These are phyloP conservation scores for Lagenaria siceraria DNA, from an alignment of 306 rosid species.

Conservation along the genomic window DNA sequence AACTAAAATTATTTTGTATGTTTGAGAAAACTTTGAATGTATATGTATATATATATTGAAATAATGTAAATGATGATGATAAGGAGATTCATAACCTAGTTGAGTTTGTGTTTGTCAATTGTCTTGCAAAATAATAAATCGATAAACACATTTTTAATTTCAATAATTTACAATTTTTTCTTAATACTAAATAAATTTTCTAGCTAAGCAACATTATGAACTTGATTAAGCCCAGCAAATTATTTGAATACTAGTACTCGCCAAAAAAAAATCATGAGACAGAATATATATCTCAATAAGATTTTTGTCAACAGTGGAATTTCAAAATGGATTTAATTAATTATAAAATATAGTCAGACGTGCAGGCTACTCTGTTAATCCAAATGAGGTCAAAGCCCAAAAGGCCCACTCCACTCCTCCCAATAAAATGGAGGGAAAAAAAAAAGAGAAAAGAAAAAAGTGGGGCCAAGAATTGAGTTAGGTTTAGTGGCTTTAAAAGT, in stretches of 20 bases:
- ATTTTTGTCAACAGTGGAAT: background rate
- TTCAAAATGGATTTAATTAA: background rate
- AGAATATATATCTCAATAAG: background rate
- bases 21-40: too few species aligned
- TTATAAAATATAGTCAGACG: slow-evolving; percentile 10
- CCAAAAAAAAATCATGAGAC: background rate
- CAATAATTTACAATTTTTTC: too few species aligned
- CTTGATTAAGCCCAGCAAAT: background rate
- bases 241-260: background rate
- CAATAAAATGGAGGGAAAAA: background rate
- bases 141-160: too few species aligned
- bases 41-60: too few species aligned
- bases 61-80: too few species aligned
- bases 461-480: slow-evolving; percentile 11
- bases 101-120: too few species aligned
- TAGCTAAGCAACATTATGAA: background rate
- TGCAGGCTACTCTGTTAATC: slow-evolving; percentile 17
- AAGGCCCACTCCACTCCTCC: slow-evolving; percentile 8
- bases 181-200: too few species aligned
- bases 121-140: too few species aligned
- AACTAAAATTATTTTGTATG: background rate
- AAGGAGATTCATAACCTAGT: background rate
- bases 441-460: background rate
- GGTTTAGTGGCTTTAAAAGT: slow-evolving; percentile 18
- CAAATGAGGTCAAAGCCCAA: slow-evolving; percentile 23